Base-by-base conservation (phyloP, 164 flowering plant species). In the Malania oleifera region DNA sequence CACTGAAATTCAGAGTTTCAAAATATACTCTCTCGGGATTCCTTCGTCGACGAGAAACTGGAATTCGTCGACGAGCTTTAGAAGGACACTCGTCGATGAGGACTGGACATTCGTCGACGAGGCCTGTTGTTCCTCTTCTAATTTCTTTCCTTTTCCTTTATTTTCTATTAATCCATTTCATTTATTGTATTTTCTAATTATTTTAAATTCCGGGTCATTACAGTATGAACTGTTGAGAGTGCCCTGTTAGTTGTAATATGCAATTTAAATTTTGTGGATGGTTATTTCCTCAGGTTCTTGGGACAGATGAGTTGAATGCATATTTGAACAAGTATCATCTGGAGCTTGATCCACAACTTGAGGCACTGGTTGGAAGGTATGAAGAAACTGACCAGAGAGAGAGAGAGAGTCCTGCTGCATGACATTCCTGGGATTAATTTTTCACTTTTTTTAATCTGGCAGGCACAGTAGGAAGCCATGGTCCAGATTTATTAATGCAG, bases 381-480 rank as follows among this genome's bases (percentile, higher is more conserved):
- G 15, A 12, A 46, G 22, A 8, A 1, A 12, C 38, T 34, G 37
- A 5, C 37, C 6, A 31, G 35, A 31, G 35, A 31, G 35, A 31
- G 35, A 9, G 35, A 31, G 35, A 31, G 35, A 31, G 35, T 4
- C n/a, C 35, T 31, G 9, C 35, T 31, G 9, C n/a, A 9, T 44
- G 14, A 27, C 23, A 14, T 9, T 7, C 11, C n/a, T 35, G 43
- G 18, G 29, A 8, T 8, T 47, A 4, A 48, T 50, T 20, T 25
- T 29, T 53, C 5, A 8, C n/a, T 44, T 19, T 12, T 43, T 49
- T 26, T n/a, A n/a, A n/a, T 66, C 25, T 37, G 69, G 68, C 85
- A 87, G 97, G 79, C 95, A 87, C 69, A 87, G 91, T 69, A 72
- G 86, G 79, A 85, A 90, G 55, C 89, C 97, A 2, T 90, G 95